Evolutionary conservation across 345 rosid species (phyloP).

Genomic region (Populus deltoides): DNA sequence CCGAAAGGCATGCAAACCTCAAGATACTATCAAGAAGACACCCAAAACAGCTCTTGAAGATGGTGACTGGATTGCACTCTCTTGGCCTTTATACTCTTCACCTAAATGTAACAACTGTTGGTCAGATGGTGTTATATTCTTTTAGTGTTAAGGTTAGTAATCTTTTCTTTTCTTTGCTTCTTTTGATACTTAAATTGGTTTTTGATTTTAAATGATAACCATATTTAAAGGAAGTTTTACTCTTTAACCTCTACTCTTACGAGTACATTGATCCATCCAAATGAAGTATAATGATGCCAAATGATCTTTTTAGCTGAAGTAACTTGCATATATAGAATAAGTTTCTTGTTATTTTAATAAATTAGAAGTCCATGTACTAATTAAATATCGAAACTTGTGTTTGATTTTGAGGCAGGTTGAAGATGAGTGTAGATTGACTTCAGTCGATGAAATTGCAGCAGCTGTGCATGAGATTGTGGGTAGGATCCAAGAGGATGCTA

Average conservation of each 20-base stretch:
- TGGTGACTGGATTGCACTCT: slow-evolving; percentile 45
- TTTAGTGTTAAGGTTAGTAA: slow-evolving; percentile 52
- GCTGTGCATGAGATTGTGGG: slow-evolving; percentile 51
- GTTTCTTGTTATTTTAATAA: not conserved
- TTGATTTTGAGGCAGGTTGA: slow-evolving; percentile 37
- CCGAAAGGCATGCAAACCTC: slow-evolving; percentile 54
- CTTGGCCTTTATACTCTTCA: slow-evolving; percentile 50
- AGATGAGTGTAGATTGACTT: slow-evolving; percentile 42
- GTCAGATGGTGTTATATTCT: slow-evolving; percentile 47
- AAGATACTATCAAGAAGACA: slow-evolving; percentile 45
- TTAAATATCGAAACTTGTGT: not conserved
- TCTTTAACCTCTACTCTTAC: not conserved
- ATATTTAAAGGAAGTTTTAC: not conserved
- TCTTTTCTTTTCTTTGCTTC: not conserved
- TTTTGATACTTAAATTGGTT: not conserved
- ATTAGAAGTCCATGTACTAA: not conserved
- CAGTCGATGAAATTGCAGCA: slow-evolving; percentile 52
- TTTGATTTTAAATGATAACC: not conserved
- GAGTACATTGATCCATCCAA: not conserved
- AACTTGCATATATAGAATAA: not conserved
- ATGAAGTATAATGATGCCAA: not conserved
- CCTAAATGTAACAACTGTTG: slow-evolving; percentile 51
- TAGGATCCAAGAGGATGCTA: slow-evolving; percentile 36
- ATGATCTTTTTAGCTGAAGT: not conserved
- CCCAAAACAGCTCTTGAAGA: slow-evolving; percentile 52